Conservation (phyloP, 2,329 filamentous ascomycete species). For the Madurella fahalii region DNA sequence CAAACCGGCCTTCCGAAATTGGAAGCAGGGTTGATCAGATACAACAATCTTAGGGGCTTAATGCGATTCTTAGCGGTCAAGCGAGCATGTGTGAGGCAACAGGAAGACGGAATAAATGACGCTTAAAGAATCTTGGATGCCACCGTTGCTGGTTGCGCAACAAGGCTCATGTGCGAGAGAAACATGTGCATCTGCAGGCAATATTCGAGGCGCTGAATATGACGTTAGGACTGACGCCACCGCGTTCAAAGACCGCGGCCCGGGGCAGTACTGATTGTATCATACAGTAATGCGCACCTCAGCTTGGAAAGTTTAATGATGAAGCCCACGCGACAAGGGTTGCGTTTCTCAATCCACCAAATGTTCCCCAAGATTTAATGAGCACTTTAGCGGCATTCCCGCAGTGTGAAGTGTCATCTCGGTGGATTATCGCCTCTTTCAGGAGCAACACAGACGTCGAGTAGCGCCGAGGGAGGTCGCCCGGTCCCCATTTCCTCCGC, state of each 20-base stretch:
- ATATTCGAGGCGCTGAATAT: background rate
- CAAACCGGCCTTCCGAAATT: slow-evolving; percentile 11
- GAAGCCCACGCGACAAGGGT: slow-evolving; percentile 13
- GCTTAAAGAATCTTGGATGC: too few relatives aligned
- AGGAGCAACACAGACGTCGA: background rate
- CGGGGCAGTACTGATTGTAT: background rate
- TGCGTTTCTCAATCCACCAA: slow-evolving; percentile 2
- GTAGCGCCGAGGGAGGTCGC: slow-evolving; percentile 6
- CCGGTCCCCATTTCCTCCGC: slow-evolving; percentile 1
- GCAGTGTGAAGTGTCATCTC: slow-evolving; percentile 5
- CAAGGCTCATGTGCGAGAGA: too few relatives aligned
- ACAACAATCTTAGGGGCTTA: background rate
- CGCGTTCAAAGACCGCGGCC: background rate
- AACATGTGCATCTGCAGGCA: too few relatives aligned
- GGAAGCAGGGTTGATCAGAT: background rate
- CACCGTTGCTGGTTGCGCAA: too few relatives aligned
- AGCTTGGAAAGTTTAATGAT: slow-evolving; percentile 10
- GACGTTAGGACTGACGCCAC: background rate
- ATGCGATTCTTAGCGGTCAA: background rate
- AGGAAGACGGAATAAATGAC: background rate
- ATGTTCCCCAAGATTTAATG: slow-evolving; percentile 14
- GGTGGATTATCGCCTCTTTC: slow-evolving; percentile 1
- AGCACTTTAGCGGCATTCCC: slow-evolving; percentile 12
- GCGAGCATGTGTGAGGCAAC: background rate
- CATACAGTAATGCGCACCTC: background rate